Evolutionary conservation across 1,139 yeast species (phyloP), one percentile per base, ranked within the genome.

Genomic region (Blastobotrys proliferans): DNA sequence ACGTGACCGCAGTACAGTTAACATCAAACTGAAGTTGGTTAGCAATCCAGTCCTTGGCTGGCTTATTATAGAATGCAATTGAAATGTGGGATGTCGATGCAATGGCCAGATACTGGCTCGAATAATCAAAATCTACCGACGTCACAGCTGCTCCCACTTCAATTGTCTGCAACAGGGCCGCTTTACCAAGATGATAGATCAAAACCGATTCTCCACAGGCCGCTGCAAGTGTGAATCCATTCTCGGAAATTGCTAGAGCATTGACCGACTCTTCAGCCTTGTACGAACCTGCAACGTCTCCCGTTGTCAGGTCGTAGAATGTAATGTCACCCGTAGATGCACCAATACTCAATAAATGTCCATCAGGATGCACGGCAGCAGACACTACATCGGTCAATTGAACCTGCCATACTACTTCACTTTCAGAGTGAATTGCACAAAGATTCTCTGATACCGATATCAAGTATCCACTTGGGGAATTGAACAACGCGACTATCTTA

Each of bases 301-400:
- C 44, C 10, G 21, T 34, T 3, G 37, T 39, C 19, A 78, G 51
- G 46, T 74, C 76, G 51, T 65, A 69, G 5, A 80, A 63, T 4
- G 61, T 56, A 8, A 79, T 66, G 5, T 62, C 55, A 1, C 73
- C 74, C 6, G 61, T 52, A 4, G 54, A 47, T 4, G 65, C 60
- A 0, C 79, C 81, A 10, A 76, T 56, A 0, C 79, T 83, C 4
- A 79, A 54, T 17, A 83, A 61, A 2, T 74, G 72, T 11, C 92
- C 92, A 59, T 83, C 92, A 3, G 77, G 77, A 53, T 83, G 92
- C 22, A 82, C n/a, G n/a, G n/a, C n/a, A n/a, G n/a, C n/a, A n/a
- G n/a, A n/a, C n/a, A n/a, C n/a, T n/a, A n/a, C n/a, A n/a, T n/a
- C n/a, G n/a, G n/a, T n/a, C n/a, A n/a, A n/a, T n/a, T n/a, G n/a